A percentile compares a stretch with the other conserved stretches of the same genome.
Conservation (phyloP, 164 flowering plant species). For the Amborella trichopoda region DNA sequence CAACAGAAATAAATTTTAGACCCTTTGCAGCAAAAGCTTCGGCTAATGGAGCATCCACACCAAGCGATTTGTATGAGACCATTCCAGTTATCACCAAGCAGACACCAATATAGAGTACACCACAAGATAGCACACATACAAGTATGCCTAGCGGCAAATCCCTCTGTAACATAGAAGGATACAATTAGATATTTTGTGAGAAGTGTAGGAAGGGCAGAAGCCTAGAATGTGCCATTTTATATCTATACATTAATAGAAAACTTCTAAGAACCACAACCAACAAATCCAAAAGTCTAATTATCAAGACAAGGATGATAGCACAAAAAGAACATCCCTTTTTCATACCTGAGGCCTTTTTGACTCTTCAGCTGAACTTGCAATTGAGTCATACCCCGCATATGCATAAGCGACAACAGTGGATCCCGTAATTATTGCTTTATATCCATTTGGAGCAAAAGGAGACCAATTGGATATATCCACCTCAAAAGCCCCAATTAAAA, state of each 20-base stretch:
- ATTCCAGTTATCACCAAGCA: slow-evolving; percentile 96
- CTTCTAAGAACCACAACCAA: too few relatives aligned
- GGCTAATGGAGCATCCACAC: slow-evolving; percentile 91
- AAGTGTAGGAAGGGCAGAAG: too few relatives aligned
- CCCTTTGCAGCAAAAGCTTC: slow-evolving; percentile 83
- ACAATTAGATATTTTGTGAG: too few relatives aligned
- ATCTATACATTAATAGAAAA: too few relatives aligned
- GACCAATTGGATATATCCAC: slow-evolving; percentile 92
- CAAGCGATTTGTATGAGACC: slow-evolving; percentile 74
- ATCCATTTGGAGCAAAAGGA: slow-evolving; percentile 92
- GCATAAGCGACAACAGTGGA: slow-evolving; percentile 96
- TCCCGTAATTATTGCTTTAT: slow-evolving; percentile 63
- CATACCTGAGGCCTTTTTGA: slow-evolving; percentile 83
- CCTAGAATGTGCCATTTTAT: too few relatives aligned
- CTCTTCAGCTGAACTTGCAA: slow-evolving; percentile 98
- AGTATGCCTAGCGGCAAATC: slow-evolving; percentile 89
- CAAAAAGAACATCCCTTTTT: neutral
- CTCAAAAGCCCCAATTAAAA: slow-evolving; percentile 65
- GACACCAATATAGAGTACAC: slow-evolving; percentile 61
- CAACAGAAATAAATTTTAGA: slow-evolving; percentile 61
- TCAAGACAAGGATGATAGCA: too few relatives aligned
- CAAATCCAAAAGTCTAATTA: too few relatives aligned
- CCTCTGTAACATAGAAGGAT: too few relatives aligned
- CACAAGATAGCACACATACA: slow-evolving; percentile 72
- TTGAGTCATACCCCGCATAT: slow-evolving; percentile 97